phyloP scores from a whole-genome alignment of 2,329 filamentous ascomycete genomes.

The Orbilia oligospora region DNA sequence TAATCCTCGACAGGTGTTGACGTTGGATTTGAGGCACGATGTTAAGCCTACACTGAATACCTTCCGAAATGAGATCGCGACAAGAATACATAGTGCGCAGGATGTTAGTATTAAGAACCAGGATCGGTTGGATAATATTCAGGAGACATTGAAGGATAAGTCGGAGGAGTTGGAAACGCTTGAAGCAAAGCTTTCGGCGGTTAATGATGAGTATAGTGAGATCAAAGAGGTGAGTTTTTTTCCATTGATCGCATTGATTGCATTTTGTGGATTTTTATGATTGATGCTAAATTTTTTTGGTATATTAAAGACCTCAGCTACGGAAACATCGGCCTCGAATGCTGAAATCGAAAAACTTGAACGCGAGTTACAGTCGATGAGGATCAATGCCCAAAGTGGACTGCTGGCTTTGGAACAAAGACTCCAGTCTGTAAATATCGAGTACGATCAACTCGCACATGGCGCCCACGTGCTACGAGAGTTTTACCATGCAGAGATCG shows the following conservation, averaged over 20 bases:
- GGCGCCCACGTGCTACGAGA: conserved; percentile 87
- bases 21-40: conserved; percentile 85
- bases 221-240: conserved; percentile 78
- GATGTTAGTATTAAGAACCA: conserved; percentile 95
- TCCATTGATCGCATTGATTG: conserved; percentile 56
- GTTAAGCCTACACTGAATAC: conserved; percentile 83
- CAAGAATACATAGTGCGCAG: conserved; percentile 83
- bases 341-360: conserved; percentile 99
- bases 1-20: conserved; percentile 88
- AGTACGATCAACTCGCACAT: conserved; percentile 95
- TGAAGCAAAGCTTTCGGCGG: conserved; percentile 86
- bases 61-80: conserved; percentile 91
- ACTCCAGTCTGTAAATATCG: conserved; percentile 96
- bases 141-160: conserved; percentile 97
- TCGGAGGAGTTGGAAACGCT: conserved; percentile 91
- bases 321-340: conserved; percentile 89
- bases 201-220: conserved; percentile 93
- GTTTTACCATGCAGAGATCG: conserved; percentile 96
- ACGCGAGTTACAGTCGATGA: conserved; percentile 95
- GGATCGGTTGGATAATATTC: conserved; percentile 92
- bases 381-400: conserved; percentile 83
- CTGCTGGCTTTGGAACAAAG: conserved; percentile 93
- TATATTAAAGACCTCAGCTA: conserved; percentile 75
- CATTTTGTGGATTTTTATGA: background rate
- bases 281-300: conserved; percentile 12